phyloP scores from a whole-genome alignment of 2,329 filamentous ascomycete genomes.

The Phyllosticta citrichinensis region DNA sequence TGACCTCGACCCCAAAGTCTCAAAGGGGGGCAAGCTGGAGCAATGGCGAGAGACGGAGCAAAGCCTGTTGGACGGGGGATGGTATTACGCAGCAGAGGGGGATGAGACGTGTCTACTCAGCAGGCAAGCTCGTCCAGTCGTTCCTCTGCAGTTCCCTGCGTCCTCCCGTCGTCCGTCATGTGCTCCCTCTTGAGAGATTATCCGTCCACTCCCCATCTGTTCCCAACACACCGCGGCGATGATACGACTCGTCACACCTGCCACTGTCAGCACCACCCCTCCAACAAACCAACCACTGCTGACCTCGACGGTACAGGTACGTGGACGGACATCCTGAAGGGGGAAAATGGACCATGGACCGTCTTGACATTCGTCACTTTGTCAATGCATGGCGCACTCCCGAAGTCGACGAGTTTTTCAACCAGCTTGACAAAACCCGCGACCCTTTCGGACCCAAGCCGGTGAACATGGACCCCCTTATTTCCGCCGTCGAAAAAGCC shows the following conservation, averaged over 20 bases:
- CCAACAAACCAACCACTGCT: neutral
- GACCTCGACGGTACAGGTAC: neutral
- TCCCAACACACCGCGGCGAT: neutral
- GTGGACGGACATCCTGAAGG: neutral
- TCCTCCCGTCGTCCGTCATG: constrained; percentile 1
- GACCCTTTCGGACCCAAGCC: too few relatives aligned
- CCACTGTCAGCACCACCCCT: neutral
- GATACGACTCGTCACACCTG: neutral
- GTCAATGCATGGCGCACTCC: too few relatives aligned
- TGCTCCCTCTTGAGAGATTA: neutral
- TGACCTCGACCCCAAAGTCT: constrained; percentile 37
- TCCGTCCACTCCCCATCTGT: neutral
- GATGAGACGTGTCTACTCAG: constrained; percentile 10
- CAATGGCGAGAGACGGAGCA: constrained; percentile 8
- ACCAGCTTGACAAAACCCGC: too few relatives aligned
- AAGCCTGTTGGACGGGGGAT: neutral
- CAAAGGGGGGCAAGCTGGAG: constrained; percentile 8
- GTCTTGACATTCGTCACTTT: too few relatives aligned
- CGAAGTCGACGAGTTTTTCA: too few relatives aligned
- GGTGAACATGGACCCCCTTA: too few relatives aligned
- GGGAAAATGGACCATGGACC: too few relatives aligned
- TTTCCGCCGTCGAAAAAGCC: too few relatives aligned
- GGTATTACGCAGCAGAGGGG: neutral
- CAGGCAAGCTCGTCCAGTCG: constrained; percentile 1
- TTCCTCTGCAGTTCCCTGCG: neutral